Evolutionary conservation across 176 grass and related monocot genomes (phyloP).

Genomic region (Oryza punctata): DNA sequence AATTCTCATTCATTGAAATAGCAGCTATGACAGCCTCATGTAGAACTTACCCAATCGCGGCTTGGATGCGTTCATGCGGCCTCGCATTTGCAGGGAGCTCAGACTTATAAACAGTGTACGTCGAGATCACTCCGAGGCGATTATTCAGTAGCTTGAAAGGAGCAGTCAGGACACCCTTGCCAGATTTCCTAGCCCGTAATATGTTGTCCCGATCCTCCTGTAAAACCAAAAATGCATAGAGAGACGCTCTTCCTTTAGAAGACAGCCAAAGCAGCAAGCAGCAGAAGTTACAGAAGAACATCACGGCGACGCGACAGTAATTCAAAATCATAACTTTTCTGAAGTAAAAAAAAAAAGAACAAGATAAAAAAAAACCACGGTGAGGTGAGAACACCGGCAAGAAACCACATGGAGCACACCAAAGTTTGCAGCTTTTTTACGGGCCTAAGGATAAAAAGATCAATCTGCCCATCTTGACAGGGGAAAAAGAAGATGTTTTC

Average conservation of each 20-base stretch:
- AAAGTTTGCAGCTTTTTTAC: conserved; percentile 39
- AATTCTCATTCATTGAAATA: neutral
- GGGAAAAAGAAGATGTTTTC: neutral
- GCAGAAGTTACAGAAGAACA: conserved; percentile 2
- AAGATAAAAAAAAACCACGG: neutral
- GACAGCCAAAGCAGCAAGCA: neutral
- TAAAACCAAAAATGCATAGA: neutral
- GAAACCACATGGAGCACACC: conserved; percentile 45
- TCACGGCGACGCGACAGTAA: conserved; percentile 4
- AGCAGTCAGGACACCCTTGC: conserved; percentile 93
- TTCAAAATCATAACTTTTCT: neutral
- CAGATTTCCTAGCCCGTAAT: conserved; percentile 71
- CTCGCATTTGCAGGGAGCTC: conserved; percentile 75
- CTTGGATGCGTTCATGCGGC: conserved; percentile 63
- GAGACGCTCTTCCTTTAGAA: neutral
- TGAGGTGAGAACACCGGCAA: conserved; percentile 26
- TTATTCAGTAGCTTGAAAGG: conserved; percentile 88
- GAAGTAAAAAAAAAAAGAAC: neutral
- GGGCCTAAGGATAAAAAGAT: conserved; percentile 40
- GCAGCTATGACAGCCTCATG: neutral
- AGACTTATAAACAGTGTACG: conserved; percentile 85
- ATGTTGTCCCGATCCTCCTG: conserved; percentile 97
- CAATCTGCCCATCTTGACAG: conserved; percentile 12
- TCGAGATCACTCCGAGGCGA: conserved; percentile 88
- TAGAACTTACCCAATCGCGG: conserved; percentile 72